A percentile compares a stretch with the other conserved stretches of the same genome.
phyloP scores from a whole-genome alignment of 148 eudicot species.

The Chenopodium album region DNA sequence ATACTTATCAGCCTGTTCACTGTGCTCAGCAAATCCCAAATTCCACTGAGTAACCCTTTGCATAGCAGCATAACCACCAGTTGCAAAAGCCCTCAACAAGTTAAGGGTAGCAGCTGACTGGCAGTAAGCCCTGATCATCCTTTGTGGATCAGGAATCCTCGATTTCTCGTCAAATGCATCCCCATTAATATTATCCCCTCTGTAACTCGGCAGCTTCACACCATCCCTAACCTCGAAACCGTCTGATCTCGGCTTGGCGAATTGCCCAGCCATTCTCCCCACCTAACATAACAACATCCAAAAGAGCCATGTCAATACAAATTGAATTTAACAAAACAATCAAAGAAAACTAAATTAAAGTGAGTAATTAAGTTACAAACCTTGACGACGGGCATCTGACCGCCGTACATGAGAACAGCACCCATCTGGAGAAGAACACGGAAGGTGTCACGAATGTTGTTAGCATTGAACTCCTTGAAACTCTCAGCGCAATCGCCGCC shows the following conservation, averaged over 20 bases:
- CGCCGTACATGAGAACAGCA: conserved; percentile 61
- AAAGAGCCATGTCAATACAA: no score
- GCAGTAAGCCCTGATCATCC: conserved; percentile 89
- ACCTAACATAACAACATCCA: conserved; percentile 31
- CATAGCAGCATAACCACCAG: conserved; percentile 95
- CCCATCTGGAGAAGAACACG: conserved; percentile 63
- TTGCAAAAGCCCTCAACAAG: conserved; percentile 88
- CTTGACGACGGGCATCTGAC: conserved; percentile 69
- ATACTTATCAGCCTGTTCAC: conserved; percentile 92
- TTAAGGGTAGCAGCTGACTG: conserved; percentile 89
- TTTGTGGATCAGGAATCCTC: conserved; percentile 79
- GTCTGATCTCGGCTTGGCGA: conserved; percentile 77
- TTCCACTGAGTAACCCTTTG: conserved; percentile 90
- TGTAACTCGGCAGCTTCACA: conserved; percentile 62
- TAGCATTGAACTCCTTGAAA: conserved; percentile 38
- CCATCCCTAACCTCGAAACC: conserved; percentile 60
- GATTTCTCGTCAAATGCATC: conserved; percentile 55
- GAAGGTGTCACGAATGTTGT: conserved; percentile 60
- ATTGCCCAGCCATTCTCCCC: conserved; percentile 97
- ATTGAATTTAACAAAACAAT: no score
- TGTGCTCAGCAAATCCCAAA: conserved; percentile 73
- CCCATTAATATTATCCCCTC: conserved; percentile 68
- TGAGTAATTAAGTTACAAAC: conserved; percentile 17
- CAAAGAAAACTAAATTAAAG: background rate
- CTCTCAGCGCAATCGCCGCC: conserved; percentile 76